Evolutionary conservation across 139 green algal species (phyloP), one percentile per base, ranked within the genome.

Genomic region (Ettlia oleoabundans): DNA sequence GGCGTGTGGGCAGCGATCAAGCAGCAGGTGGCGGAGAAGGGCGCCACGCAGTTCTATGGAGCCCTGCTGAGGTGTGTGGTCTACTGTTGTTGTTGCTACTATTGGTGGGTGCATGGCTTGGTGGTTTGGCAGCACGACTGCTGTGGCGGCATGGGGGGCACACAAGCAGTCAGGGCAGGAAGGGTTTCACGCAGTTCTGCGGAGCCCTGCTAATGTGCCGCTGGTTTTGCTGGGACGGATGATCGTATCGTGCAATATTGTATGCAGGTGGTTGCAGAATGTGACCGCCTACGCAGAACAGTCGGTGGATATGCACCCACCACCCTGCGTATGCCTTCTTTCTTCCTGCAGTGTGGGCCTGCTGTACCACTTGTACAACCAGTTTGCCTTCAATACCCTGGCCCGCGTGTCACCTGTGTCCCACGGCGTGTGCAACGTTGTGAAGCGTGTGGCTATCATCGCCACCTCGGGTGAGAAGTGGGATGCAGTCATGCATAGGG

Each of bases 291-390:
- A n/a, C n/a, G n/a, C n/a, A n/a, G n/a, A n/a, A n/a, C n/a, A n/a
- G n/a, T n/a, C n/a, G n/a, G n/a, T n/a, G n/a, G n/a, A n/a, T n/a
- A n/a, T n/a, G n/a, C n/a, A n/a, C n/a, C n/a, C n/a, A n/a, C 47
- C 47, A 24, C 47, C 47, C 47, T 58, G 47, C 15, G 47, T 15
- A 15, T 22, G 2, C 2, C 65, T 21, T 1, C 7, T 9, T 1
- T 33, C 21, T 9, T 26, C 5, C 33, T 28, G 72, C 72, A 79
- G 83, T 32, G 96, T 99, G 1, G 97, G 97, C 53, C 87, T 99
- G 82, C 93, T 99, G 79, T 99, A 99, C 90, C 97, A 99, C 86
- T 84, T 99, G 70, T 99, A 99, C 94, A 99, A 99, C 89, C 94
- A 98, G 94, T 98, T 99, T 89, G 96, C 96, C 13, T 99, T 98